Evolutionary conservation across 202 grass and related monocot species (phyloP), one percentile per base, ranked within the genome.

Genomic region (Zoysia matrella): DNA sequence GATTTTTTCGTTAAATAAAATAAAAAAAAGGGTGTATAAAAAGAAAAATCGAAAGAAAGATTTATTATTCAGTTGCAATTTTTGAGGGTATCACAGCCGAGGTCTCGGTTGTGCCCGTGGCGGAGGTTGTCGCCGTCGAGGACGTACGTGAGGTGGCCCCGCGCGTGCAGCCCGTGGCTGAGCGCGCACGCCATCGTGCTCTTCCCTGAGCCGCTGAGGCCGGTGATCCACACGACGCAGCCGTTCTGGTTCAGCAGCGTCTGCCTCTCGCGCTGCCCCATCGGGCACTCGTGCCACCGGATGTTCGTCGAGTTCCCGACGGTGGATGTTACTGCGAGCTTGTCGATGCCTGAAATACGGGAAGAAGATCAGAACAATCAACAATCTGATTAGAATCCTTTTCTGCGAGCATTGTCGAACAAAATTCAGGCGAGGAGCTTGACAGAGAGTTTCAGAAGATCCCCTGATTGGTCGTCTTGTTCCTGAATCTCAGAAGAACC

Each of bases 41-140:
- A 0, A 30, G 22, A 30, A 30, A 30, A 30, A 30, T 30, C 22
- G 22, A 0, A 30, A 30, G 22, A 30, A 30, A 30, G 22, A 30
- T 30, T 30, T 30, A 30, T 30, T 30, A 30, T 30, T 30, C 22
- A 30, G 22, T 30, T 30, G 22, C 22, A 30, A 30, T 30, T 30
- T 30, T 30, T 30, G 22, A 30, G 22, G 22, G 86, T 86, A 72
- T 88, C 75, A 52, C 95, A 98, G 79, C 88, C 83, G 60, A 98
- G 92, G 68, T 98, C 95, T 11, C 80, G 42, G 62, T 95, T 98
- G 18, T 95, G 68, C 5, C 95, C 95, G 1, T 98, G 95, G 52
- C 95, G 81, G n/a, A 98, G 78, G 82, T 98, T 98, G 15, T 98
- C 95, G 8, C 90, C 95, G 0, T 98, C 95, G 11, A 98, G 90